Percentiles rank a stretch among this genome's conserved stretches.
Conservation (phyloP, 345 rosid genomes). For the Euclidium syriacum region DNA sequence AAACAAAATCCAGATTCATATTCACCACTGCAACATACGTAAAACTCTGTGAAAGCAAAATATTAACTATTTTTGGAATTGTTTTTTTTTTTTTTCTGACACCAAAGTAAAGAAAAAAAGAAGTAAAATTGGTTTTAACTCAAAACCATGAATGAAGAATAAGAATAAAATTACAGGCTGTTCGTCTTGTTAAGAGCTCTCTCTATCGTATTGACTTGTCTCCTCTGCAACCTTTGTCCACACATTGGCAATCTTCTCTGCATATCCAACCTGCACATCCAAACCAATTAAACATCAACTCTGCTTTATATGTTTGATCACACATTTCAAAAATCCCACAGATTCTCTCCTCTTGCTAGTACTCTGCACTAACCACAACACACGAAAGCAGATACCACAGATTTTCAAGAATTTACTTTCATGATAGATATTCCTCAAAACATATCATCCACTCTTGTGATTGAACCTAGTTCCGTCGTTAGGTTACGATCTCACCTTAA, state of each 20-base stretch:
- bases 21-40: not conserved
- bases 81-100: not conserved
- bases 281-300: slow-evolving; percentile 20
- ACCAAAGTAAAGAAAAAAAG: not conserved
- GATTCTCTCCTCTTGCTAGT: not conserved
- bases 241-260: slow-evolving; percentile 89
- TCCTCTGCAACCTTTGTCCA: slow-evolving; percentile 94
- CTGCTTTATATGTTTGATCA: too few species aligned
- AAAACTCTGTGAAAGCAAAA: not conserved
- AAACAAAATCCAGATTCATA: not conserved
- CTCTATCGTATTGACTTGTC: slow-evolving; percentile 59
- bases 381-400: not conserved
- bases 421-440: not conserved
- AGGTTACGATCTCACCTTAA: too few species aligned
- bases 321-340: not conserved
- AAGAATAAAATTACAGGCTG: slow-evolving; percentile 5
- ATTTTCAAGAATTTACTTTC: not conserved
- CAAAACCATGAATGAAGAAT: slow-evolving; percentile 17
- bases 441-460: not conserved
- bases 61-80: not conserved
- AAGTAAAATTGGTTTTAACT: not conserved
- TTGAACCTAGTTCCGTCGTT: too few species aligned
- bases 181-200: slow-evolving; percentile 24
- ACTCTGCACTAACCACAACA: too few species aligned
- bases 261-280: slow-evolving; percentile 79